Evolutionary conservation across 2,329 filamentous ascomycete genomes (phyloP).

Genomic region (Microsporum ferrugineum): DNA sequence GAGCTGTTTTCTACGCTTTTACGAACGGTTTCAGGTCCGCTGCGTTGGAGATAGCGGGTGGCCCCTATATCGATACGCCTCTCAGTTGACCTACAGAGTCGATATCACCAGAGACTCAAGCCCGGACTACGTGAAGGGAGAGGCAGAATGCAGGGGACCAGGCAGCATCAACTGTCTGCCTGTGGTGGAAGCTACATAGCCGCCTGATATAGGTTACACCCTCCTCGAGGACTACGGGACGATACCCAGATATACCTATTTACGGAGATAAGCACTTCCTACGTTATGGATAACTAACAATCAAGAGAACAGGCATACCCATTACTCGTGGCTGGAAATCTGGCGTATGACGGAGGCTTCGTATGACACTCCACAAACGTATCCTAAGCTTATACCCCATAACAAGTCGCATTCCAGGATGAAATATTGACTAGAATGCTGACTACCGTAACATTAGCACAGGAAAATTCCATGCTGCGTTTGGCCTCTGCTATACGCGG

Average conservation of each 20-base stretch:
- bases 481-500: too few relatives aligned
- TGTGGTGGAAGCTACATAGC: not conserved
- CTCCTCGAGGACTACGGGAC: not conserved
- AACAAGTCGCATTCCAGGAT: too few relatives aligned
- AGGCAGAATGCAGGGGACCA: not conserved
- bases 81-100: not conserved
- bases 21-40: not conserved
- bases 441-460: too few relatives aligned
- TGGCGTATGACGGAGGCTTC: not conserved
- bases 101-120: not conserved
- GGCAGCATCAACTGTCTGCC: not conserved
- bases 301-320: too few relatives aligned
- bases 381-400: too few relatives aligned
- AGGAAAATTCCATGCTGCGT: too few relatives aligned
- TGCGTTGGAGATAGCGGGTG: not conserved
- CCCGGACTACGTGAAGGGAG: not conserved
- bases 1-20: not conserved
- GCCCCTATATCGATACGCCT: not conserved
- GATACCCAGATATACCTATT: not conserved
- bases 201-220: not conserved
- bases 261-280: not conserved
- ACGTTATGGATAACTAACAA: not conserved
- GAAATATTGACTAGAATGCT: too few relatives aligned
- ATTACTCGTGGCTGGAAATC: not conserved
- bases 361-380: too few relatives aligned